These are phyloP conservation scores for Myriangium duriaei DNA, from an alignment of 2,329 filamentous ascomycete genomes.

Conservation along the genomic window DNA sequence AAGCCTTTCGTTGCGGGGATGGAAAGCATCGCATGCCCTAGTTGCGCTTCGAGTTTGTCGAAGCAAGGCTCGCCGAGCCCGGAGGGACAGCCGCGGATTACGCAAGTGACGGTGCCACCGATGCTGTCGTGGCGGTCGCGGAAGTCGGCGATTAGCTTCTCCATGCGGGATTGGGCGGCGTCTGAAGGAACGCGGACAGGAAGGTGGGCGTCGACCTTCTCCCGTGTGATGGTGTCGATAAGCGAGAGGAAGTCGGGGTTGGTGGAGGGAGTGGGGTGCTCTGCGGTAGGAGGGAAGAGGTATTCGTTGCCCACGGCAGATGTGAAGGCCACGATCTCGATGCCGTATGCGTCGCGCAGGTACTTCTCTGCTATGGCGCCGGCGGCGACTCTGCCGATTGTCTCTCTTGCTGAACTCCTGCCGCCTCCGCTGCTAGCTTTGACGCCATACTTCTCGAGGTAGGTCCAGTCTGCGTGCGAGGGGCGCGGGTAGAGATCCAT, in stretches of 20 bases:
- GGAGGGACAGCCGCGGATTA: slow-evolving; percentile 72
- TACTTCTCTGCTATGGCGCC: slow-evolving; percentile 92
- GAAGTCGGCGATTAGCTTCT: slow-evolving; percentile 63
- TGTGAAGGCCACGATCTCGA: slow-evolving; percentile 87
- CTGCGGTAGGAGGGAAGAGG: slow-evolving; percentile 59
- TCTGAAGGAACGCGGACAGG: slow-evolving; percentile 76
- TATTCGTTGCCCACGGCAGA: slow-evolving; percentile 70
- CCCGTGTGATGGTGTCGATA: slow-evolving; percentile 57
- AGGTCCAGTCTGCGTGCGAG: slow-evolving; percentile 92
- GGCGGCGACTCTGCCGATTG: slow-evolving; percentile 81
- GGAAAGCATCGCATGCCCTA: slow-evolving; percentile 87
- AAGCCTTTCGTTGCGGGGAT: slow-evolving; percentile 95
- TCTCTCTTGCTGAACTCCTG: slow-evolving; percentile 84
- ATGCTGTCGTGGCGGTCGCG: slow-evolving; percentile 75
- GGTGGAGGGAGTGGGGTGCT: slow-evolving; percentile 54
- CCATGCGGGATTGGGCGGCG: slow-evolving; percentile 57
- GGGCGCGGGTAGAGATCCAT: slow-evolving; percentile 89
- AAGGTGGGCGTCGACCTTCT: slow-evolving; percentile 68
- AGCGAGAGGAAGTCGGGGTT: slow-evolving; percentile 71
- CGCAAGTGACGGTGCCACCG: slow-evolving; percentile 87
- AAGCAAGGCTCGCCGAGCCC: slow-evolving; percentile 91
- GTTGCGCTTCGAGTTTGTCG: slow-evolving; percentile 83
- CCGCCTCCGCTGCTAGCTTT: slow-evolving; percentile 86
- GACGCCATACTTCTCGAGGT: slow-evolving; percentile 91
- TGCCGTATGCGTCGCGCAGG: slow-evolving; percentile 62